Percentiles rank a stretch among this genome's conserved stretches.
phyloP scores from a whole-genome alignment of 2,329 filamentous ascomycete species.

The Aspergillus transmontanensis region DNA sequence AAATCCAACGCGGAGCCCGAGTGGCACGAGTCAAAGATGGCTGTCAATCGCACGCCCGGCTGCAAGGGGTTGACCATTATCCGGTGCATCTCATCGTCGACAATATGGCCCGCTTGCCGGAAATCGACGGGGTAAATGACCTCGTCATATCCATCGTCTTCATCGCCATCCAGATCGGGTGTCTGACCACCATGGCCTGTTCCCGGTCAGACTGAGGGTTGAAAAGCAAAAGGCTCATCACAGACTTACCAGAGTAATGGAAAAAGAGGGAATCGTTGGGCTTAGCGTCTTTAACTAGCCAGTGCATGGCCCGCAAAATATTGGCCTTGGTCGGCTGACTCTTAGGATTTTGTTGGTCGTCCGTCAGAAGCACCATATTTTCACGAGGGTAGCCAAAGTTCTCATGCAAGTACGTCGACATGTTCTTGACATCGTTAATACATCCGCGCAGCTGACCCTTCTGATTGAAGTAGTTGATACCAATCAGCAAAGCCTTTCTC shows the following conservation, averaged over 20 bases:
- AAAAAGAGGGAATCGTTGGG: slow-evolving; percentile 97
- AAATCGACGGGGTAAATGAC: slow-evolving; percentile 80
- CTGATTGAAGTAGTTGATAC: slow-evolving; percentile 96
- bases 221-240: not conserved
- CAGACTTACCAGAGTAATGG: slow-evolving; percentile 80
- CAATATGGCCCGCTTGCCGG: slow-evolving; percentile 68
- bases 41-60: slow-evolving; percentile 76
- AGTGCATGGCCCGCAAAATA: slow-evolving; percentile 94
- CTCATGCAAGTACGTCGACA: slow-evolving; percentile 86
- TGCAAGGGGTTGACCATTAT: slow-evolving; percentile 76
- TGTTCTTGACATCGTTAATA: slow-evolving; percentile 97
- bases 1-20: slow-evolving; percentile 68
- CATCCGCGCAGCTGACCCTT: slow-evolving; percentile 87
- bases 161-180: slow-evolving; percentile 72
- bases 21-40: slow-evolving; percentile 71
- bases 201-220: not conserved
- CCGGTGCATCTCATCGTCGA: slow-evolving; percentile 77
- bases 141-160: slow-evolving; percentile 77
- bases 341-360: slow-evolving; percentile 97
- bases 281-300: slow-evolving; percentile 89
- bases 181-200: slow-evolving; percentile 75
- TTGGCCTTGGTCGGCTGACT: slow-evolving; percentile 96
- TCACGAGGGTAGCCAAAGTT: slow-evolving; percentile 91
- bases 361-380: slow-evolving; percentile 95
- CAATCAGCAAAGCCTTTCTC: slow-evolving; percentile 86